Evolutionary conservation across 2,329 filamentous ascomycete genomes (phyloP), one percentile per base, ranked within the genome.

Genomic region (Stagonosporopsis rhizophila): DNA sequence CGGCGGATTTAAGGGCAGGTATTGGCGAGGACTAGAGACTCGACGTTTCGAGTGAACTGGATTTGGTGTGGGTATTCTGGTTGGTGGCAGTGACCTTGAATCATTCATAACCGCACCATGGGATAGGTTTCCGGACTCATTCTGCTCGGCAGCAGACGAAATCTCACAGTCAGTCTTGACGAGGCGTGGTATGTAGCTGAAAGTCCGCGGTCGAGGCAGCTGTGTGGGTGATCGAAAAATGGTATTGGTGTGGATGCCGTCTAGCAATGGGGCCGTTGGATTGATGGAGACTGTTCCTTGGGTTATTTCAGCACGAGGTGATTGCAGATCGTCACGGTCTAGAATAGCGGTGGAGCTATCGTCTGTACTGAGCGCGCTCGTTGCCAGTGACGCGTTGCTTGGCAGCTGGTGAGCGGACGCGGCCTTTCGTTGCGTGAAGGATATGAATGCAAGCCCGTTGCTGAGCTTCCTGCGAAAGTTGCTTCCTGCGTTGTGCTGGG

Each of bases 401-500:
- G 34, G 17, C 12, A 52, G 51, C 23, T 59, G 63, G 28, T 61
- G 62, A 23, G 51, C 63, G 3, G 65, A 53, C 6, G 60, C 62
- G 2, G 38, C 60, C 51, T 70, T 73, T 39, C 67, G 69, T 50
- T 74, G 71, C n/a, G 61, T 61, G 34, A 74, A 65, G 22, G 71
- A 71, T 46, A 74, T 69, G 55, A 72, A 64, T 20, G 70, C 69
- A 46, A 74, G 56, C 20, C 72, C 68, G 56, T 74, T 56, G 44
- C 68, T 74, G 46, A 75, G 65, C 56, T 70, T 75, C 19, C 69
- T 65, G 6, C 72, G 68, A 46, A 75, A 72, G 23, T 64, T 72
- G 59, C 67, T 67, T 25, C 57, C 48, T 44, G 56, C 52, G 25
- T 58, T 61, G 15, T 45, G 52, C 1, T 59, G 52, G 6, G 34